A percentile compares a stretch with the other conserved stretches of the same genome.
Evolutionary conservation across 345 rosid species (phyloP).

Genomic region (Melaleuca quinquenervia): DNA sequence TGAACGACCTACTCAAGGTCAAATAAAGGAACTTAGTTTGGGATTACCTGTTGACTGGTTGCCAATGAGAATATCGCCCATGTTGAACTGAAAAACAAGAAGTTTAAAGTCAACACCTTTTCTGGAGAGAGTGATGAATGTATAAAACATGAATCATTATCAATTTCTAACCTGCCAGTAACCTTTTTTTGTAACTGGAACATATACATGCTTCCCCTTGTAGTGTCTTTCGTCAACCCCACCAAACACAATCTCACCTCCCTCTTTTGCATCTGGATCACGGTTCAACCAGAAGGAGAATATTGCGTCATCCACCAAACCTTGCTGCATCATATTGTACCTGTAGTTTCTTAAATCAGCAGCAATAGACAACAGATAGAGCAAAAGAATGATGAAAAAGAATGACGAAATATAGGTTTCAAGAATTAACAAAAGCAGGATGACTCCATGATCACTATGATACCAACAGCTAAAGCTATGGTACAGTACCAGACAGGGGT

Average conservation of each 20-base stretch:
- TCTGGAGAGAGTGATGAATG: background rate
- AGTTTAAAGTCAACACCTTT: background rate
- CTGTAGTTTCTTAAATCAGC: conserved; percentile 14
- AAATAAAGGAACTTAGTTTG: background rate
- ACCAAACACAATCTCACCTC: conserved; percentile 85
- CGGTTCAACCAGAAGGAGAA: conserved; percentile 81
- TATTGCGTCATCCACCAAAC: conserved; percentile 35
- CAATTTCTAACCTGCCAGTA: conserved; percentile 63
- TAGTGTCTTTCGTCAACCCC: conserved; percentile 56
- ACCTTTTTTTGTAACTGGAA: conserved; percentile 58
- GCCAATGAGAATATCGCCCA: conserved; percentile 60
- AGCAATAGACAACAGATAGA: background rate
- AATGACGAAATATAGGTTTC: background rate
- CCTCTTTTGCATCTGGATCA: conserved; percentile 27
- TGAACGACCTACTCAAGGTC: background rate
- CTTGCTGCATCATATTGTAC: conserved; percentile 63
- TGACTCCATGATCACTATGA: background rate
- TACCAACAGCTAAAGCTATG: background rate
- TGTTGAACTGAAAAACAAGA: conserved; percentile 31
- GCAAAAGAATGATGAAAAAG: background rate
- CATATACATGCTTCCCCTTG: conserved; percentile 63
- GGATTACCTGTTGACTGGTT: conserved; percentile 49
- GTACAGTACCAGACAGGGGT: conserved; percentile 53
- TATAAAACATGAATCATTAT: background rate
- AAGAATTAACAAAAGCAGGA: background rate